Conservation (phyloP, 2,329 filamentous ascomycete genomes). For the Lasiodiplodia hormozganensis region DNA sequence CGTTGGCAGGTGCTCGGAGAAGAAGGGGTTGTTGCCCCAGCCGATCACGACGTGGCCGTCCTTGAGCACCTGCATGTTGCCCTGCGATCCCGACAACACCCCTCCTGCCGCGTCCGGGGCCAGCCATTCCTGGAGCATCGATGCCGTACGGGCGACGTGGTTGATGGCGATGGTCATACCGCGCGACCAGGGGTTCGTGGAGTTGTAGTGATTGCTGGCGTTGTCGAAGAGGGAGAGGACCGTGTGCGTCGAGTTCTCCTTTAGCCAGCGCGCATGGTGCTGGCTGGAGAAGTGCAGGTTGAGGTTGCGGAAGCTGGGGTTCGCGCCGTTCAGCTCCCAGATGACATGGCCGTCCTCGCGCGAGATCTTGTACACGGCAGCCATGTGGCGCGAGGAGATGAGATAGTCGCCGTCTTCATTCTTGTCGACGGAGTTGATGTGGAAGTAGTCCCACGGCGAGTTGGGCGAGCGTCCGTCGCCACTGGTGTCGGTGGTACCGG, state of each 20-base stretch:
- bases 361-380: conserved; percentile 32
- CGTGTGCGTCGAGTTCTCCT: conserved; percentile 32
- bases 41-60: conserved; percentile 63
- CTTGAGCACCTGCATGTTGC: conserved; percentile 61
- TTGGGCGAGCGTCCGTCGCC: conserved; percentile 54
- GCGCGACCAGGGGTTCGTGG: conserved; percentile 40
- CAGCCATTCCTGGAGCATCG: conserved; percentile 55
- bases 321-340: conserved; percentile 42
- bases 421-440: conserved; percentile 57
- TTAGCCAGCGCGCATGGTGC: conserved; percentile 31
- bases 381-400: conserved; percentile 34
- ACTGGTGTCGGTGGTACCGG: conserved; percentile 50
- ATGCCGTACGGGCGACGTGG: conserved; percentile 52
- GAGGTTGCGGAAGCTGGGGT: conserved; percentile 48
- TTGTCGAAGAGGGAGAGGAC: conserved; percentile 31
- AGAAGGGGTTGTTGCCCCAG: conserved; percentile 58
- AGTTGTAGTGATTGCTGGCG: conserved; percentile 36
- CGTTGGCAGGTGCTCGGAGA: conserved; percentile 54
- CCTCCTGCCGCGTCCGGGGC: conserved; percentile 54
- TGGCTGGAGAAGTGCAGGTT: conserved; percentile 33
- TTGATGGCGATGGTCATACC: conserved; percentile 57
- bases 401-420: conserved; percentile 37
- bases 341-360: conserved; percentile 34
- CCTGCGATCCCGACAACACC: conserved; percentile 59
- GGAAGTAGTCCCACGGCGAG: conserved; percentile 63